phyloP scores from a whole-genome alignment of 495 filamentous ascomycete genomes.

The Penicillium psychrofluorescens region DNA sequence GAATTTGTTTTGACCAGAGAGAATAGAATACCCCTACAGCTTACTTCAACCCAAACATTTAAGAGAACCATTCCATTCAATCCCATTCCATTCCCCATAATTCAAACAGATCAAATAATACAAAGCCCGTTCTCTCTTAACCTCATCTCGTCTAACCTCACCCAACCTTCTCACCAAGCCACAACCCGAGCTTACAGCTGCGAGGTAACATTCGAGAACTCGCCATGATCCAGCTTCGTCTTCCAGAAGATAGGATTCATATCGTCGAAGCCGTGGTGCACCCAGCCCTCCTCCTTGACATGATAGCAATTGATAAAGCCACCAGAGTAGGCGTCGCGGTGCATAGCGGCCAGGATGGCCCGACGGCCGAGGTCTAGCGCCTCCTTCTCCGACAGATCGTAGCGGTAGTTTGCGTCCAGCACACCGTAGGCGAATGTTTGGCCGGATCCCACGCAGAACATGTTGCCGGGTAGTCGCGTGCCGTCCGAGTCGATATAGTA shows the following conservation, averaged over 20 bases:
- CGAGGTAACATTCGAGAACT: slow-evolving; percentile 94
- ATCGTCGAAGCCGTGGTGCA: slow-evolving; percentile 93
- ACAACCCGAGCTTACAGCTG: slow-evolving; percentile 41
- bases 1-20: too few species aligned
- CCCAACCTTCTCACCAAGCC: too few species aligned
- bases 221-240: slow-evolving; percentile 94
- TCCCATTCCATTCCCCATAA: neutral
- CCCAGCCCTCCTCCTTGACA: slow-evolving; percentile 97
- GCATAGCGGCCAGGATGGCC: slow-evolving; percentile 93
- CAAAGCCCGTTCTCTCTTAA: slow-evolving; percentile 42
- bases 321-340: slow-evolving; percentile 95
- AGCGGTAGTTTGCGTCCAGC: slow-evolving; percentile 87
- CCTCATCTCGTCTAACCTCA: too few species aligned
- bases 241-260: slow-evolving; percentile 98
- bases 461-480: slow-evolving; percentile 82
- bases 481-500: slow-evolving; percentile 99
- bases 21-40: too few species aligned
- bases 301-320: slow-evolving; percentile 98
- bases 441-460: slow-evolving; percentile 96
- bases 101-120: slow-evolving; percentile 24
- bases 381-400: slow-evolving; percentile 77
- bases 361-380: slow-evolving; percentile 84
- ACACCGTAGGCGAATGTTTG: slow-evolving; percentile 99
- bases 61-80: slow-evolving; percentile 8
- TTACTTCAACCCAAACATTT: slow-evolving; percentile 29